Base-by-base conservation (phyloP, 257 asterid species). In the Knoxia roxburghii region DNA sequence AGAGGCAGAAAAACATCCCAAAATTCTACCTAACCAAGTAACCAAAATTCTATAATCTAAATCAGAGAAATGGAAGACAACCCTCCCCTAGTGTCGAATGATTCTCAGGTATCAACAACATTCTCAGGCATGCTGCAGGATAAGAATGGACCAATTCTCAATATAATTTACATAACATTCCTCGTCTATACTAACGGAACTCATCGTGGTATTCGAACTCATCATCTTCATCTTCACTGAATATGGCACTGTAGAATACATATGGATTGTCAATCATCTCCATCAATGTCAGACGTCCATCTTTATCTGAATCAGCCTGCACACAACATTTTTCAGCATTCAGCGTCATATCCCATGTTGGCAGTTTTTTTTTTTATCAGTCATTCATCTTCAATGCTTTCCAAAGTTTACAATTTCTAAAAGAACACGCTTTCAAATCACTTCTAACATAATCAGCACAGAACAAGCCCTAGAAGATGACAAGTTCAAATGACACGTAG, bases 261-360 rank as follows among this genome's bases (percentile, higher is more conserved):
- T 90, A 93, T 35, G 99, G 97, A 68, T 76, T 88, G 23, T 86
- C 96, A 52, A 90, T 80, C 99, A 93, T 90, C 82, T 93, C 99
- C 27, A 79, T 65, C 83, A 90, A 73, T 71, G 86, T 79, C 68
- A 93, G 82, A 41, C 91, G 86, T 18, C 96, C 95, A 50, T 93
- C 99, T 79, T 88, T 85, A 75, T 93, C 86, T 35, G 82, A 49
- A 83, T 93, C 99, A 35, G 97, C 97, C 99, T 93, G 96, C 79
- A 49, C 3, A 32, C n/a, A n/a, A 43, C 49, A 32, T 5, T n/a
- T 6, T 1, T 2, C 12, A 61, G 20, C 23, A 18, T 64, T 43
- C 45, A 73, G 43, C 58, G 9, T 4, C 23, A 15, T 14, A 37
- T 41, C 32, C 24, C 56, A 21, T 50, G 5, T 50, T 50, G 27